Percentiles rank a stretch among this genome's conserved stretches.
Evolutionary conservation across 1,284 basidiomycete genomes (phyloP).

Genomic region (Puccinia polysora): DNA sequence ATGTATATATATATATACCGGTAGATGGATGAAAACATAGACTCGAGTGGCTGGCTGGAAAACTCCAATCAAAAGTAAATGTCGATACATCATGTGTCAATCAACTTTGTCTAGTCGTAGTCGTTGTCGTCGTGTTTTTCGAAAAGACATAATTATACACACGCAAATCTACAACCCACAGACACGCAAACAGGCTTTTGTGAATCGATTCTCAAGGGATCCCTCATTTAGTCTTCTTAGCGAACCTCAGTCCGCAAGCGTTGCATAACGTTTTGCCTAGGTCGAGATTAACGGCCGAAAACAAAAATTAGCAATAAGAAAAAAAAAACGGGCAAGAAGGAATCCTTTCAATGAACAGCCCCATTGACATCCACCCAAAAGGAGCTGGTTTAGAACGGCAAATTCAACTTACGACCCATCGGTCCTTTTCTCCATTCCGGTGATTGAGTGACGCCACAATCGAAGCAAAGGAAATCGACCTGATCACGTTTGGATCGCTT

Average conservation of each 20-base stretch:
- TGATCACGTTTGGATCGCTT: background rate
- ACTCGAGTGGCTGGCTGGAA: background rate
- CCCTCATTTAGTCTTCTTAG: slow-evolving; percentile 50
- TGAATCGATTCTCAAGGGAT: background rate
- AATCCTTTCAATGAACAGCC: background rate
- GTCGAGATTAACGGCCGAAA: no score
- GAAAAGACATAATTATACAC: background rate
- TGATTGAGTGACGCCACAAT: slow-evolving; percentile 51
- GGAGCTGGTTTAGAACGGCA: slow-evolving; percentile 30
- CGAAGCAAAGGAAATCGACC: slow-evolving; percentile 51
- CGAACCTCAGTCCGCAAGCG: slow-evolving; percentile 52
- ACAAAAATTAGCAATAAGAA: background rate
- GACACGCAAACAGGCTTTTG: background rate
- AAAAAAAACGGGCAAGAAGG: background rate
- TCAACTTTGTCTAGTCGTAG: no score
- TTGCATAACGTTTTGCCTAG: slow-evolving; percentile 44
- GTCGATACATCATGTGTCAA: background rate
- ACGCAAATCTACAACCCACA: background rate
- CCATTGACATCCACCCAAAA: no score
- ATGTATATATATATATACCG: background rate
- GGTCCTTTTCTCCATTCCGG: slow-evolving; percentile 53
- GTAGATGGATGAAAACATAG: background rate
- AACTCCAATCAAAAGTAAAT: background rate
- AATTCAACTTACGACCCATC: slow-evolving; percentile 50
- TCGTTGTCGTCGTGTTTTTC: no score